phyloP scores from a whole-genome alignment of 1,139 yeast genomes.

The Magnusiomyces fungicola region DNA sequence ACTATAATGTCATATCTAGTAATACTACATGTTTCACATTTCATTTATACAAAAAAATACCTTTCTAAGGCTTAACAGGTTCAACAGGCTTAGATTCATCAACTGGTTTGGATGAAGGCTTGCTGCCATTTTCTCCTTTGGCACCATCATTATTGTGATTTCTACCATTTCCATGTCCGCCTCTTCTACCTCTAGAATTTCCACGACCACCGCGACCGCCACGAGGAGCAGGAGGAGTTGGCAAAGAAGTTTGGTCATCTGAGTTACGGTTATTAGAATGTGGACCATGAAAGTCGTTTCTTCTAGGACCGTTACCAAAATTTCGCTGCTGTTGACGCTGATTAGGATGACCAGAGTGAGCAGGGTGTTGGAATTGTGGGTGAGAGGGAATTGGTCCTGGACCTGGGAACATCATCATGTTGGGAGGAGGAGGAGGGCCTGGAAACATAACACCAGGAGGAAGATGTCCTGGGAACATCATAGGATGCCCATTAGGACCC shows the following conservation, averaged over 20 bases:
- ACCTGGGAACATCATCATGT: not conserved
- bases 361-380: constrained; percentile 16
- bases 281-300: not conserved
- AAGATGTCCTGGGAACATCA: constrained; percentile 6
- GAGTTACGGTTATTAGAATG: not conserved
- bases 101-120: too few species aligned
- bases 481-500: constrained; percentile 3
- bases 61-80: too few species aligned
- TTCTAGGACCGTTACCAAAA: not conserved
- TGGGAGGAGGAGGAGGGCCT: constrained; percentile 10
- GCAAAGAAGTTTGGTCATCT: not conserved
- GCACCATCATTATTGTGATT: too few species aligned
- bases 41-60: too few species aligned
- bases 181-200: constrained; percentile 12
- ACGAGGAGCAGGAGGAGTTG: constrained; percentile 18
- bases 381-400: constrained; percentile 17
- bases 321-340: not conserved
- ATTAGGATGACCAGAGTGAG: constrained; percentile 18
- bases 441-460: constrained; percentile 15
- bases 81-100: too few species aligned
- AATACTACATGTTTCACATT: too few species aligned
- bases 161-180: constrained; percentile 5
- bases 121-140: too few species aligned
- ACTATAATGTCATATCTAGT: too few species aligned
- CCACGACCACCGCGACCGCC: constrained; percentile 17